These are phyloP conservation scores for Cadophora gregata DNA, from an alignment of 2,329 filamentous ascomycete genomes.

Conservation along the genomic window DNA sequence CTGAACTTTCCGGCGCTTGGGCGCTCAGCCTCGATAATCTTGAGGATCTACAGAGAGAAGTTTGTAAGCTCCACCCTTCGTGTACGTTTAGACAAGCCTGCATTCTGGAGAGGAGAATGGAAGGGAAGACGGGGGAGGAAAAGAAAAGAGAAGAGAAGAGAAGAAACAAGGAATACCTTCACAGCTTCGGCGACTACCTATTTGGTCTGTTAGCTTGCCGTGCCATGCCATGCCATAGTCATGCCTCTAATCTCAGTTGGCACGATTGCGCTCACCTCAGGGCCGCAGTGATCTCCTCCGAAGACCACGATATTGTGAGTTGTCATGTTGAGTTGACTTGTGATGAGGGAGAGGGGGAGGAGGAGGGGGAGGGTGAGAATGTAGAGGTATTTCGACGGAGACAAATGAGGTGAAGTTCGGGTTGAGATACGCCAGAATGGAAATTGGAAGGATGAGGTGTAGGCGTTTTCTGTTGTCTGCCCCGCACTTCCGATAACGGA, in stretches of 20 bases:
- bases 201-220: constrained; percentile 31
- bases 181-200: constrained; percentile 84
- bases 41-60: constrained; percentile 66
- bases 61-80: not conserved
- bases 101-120: too few species aligned
- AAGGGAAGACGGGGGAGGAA: too few species aligned
- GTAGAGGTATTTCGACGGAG: too few species aligned
- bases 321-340: constrained; percentile 57
- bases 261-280: constrained; percentile 66
- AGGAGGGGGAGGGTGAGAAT: not conserved
- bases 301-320: constrained; percentile 82
- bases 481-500: constrained; percentile 32
- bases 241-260: constrained; percentile 17
- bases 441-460: too few species aligned
- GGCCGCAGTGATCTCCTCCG: constrained; percentile 83
- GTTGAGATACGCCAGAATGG: too few species aligned
- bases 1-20: constrained; percentile 79
- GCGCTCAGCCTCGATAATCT: constrained; percentile 74
- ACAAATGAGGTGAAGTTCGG: too few species aligned
- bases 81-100: too few species aligned
- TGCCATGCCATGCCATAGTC: not conserved
- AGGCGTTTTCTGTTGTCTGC: constrained; percentile 15
- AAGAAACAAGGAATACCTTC: constrained; percentile 71
- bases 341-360: not conserved
- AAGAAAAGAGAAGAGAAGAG: not conserved